A percentile compares a stretch with the other conserved stretches of the same genome.
Conservation (phyloP, 768 basidiomycete species). For the Psilocybe subaeruginosa region DNA sequence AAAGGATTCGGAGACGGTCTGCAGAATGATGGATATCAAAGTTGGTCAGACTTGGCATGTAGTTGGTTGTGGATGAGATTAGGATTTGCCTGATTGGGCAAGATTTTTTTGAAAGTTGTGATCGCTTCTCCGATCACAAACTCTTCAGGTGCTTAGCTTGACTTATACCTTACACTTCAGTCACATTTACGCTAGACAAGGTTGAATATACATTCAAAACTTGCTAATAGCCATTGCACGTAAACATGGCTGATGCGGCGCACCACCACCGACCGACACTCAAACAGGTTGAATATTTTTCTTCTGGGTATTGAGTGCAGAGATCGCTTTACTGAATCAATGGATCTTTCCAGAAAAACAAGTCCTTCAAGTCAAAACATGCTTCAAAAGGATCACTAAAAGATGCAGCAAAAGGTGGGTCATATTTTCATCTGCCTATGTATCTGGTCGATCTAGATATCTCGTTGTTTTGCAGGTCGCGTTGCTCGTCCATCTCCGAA, state of each 20-base stretch:
- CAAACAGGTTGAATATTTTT: constrained; percentile 64
- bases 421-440: neutral
- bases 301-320: neutral
- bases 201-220: neutral
- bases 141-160: neutral
- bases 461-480: constrained; percentile 48
- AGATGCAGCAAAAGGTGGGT: constrained; percentile 80
- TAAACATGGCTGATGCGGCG: constrained; percentile 37
- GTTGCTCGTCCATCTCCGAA: constrained; percentile 59
- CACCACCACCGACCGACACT: constrained; percentile 83
- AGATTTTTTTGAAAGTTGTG: constrained; percentile 1
- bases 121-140: neutral
- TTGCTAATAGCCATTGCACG: neutral
- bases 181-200: neutral
- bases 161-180: neutral
- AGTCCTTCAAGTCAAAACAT: constrained; percentile 90
- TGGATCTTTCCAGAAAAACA: constrained; percentile 67
- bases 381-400: constrained; percentile 84
- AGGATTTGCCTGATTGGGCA: constrained; percentile 8
- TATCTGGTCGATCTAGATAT: neutral
- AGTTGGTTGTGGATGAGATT: neutral
- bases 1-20: too few species aligned
- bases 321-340: constrained; percentile 2
- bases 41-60: too few species aligned
- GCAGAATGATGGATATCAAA: too few species aligned